These are phyloP conservation scores for Casuarina glauca DNA, from an alignment of 306 rosid genomes.

Conservation along the genomic window DNA sequence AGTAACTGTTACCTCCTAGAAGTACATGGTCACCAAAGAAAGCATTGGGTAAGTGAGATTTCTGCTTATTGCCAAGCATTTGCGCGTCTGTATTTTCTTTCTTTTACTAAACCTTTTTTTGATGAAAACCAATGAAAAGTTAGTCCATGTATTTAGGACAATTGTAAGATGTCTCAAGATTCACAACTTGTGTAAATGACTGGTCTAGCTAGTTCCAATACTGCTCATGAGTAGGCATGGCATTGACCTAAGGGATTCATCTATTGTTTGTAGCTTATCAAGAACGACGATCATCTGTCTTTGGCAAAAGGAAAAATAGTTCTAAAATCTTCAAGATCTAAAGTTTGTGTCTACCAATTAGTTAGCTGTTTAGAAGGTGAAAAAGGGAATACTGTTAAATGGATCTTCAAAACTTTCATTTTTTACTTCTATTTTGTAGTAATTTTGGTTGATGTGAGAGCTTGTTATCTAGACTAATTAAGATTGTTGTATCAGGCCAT, in stretches of 20 bases:
- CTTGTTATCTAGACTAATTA: constrained; percentile 12
- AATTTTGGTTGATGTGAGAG: background rate
- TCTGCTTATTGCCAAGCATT: background rate
- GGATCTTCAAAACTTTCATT: background rate
- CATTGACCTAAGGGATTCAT: background rate
- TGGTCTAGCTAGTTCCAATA: background rate
- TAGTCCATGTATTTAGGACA: background rate
- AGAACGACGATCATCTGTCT: background rate
- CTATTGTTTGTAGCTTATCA: background rate
- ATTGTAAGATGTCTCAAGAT: background rate
- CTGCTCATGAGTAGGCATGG: background rate
- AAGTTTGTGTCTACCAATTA: background rate
- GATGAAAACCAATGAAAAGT: background rate
- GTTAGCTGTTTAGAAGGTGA: background rate
- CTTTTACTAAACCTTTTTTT: background rate
- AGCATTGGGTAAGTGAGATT: background rate
- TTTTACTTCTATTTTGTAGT: background rate
- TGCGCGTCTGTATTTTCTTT: background rate
- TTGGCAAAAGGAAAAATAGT: background rate
- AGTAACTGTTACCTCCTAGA: background rate
- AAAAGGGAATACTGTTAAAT: background rate
- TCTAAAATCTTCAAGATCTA: background rate
- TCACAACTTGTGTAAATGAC: background rate
- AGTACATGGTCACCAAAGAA: constrained; percentile 5
- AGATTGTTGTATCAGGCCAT: constrained; percentile 40